Evolutionary conservation across 441 rosid species (phyloP), one percentile per base, ranked within the genome.

Genomic region (Biscutella laevigata): DNA sequence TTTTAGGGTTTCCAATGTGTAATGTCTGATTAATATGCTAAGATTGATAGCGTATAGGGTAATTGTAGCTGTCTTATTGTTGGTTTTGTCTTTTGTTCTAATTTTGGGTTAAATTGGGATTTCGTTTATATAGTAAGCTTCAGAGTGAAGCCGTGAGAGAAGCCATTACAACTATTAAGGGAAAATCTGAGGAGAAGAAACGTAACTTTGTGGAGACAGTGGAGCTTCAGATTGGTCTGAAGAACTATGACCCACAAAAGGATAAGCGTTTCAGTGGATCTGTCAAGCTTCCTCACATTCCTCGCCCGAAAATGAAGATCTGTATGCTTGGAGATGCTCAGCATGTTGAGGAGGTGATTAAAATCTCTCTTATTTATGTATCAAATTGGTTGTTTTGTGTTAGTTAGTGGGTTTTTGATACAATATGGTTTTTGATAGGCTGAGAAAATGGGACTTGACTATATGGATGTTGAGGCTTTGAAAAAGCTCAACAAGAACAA

Each of bases 211-310:
- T 71, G 0, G 90, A 86, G 77, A 86, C 95, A 4, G 68, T 86
- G 19, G 95, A 86, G 68, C 86, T 86, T 14, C 91, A 86, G 71
- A 80, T 86, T 65, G 95, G 88, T 7, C 72, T 86, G 57, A 86
- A 86, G 61, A 86, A 86, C 68, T 86, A 86, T 16, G 95, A 86
- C 48, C 90, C 95, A 0, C 91, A 86, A 43, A 86, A 86, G 66
- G 95, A 86, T 36, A 86, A 86, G 74, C 86, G 91, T 64, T 86
- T 86, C 78, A 86, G 91, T 52, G 91, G 91, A 3, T 81, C 95
- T 4, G 95, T 86, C 4, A 86, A 77, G 78, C 59, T 86, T 46
- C 95, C 91, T 0, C 90, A 83, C 57, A 81, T 86, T 51, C 95
- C 95, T 22, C 84, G 95, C 3, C 88, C 91, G 2, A 86, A 86